These are phyloP conservation scores for Glycine soja DNA, from an alignment of 306 rosid species.

Conservation along the genomic window DNA sequence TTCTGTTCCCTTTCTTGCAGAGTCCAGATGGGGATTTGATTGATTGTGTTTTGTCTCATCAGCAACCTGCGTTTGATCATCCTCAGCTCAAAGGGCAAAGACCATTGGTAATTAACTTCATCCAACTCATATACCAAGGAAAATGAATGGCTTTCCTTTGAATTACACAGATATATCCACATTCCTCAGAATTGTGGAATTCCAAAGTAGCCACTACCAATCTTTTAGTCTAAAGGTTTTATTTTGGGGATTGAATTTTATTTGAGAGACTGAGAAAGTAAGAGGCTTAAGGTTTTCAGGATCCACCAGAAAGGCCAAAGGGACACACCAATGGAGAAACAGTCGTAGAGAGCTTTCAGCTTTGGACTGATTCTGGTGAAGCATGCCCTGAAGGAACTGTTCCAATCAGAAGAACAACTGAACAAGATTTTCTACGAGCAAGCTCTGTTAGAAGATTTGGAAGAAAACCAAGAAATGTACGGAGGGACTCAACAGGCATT, in stretches of 20 bases:
- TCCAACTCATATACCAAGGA: not conserved
- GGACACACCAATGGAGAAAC: slow-evolving; percentile 53
- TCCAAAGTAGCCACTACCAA: not conserved
- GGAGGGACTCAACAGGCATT: slow-evolving; percentile 82
- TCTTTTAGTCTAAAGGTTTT: slow-evolving; percentile 24
- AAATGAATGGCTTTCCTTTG: slow-evolving; percentile 19
- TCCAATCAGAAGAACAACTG: slow-evolving; percentile 85
- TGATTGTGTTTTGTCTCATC: slow-evolving; percentile 84
- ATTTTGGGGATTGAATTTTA: slow-evolving; percentile 40
- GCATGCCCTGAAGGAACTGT: slow-evolving; percentile 87
- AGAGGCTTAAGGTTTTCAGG: slow-evolving; percentile 64
- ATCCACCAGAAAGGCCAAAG: slow-evolving; percentile 87
- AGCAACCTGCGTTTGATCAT: slow-evolving; percentile 96
- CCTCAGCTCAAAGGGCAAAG: slow-evolving; percentile 71
- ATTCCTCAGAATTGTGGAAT: slow-evolving; percentile 34
- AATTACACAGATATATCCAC: slow-evolving; percentile 8
- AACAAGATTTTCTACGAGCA: slow-evolving; percentile 82
- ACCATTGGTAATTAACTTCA: slow-evolving; percentile 84
- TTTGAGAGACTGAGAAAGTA: slow-evolving; percentile 46
- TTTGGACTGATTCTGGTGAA: slow-evolving; percentile 83
- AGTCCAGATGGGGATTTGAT: slow-evolving; percentile 97
- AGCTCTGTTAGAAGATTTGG: slow-evolving; percentile 76
- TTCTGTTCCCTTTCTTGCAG: slow-evolving; percentile 56
- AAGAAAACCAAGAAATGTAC: slow-evolving; percentile 74
- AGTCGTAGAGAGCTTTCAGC: slow-evolving; percentile 63